These are phyloP conservation scores for Ophiocordyceps camponoti-floridani DNA, from an alignment of 2,329 filamentous ascomycete species.

Conservation along the genomic window DNA sequence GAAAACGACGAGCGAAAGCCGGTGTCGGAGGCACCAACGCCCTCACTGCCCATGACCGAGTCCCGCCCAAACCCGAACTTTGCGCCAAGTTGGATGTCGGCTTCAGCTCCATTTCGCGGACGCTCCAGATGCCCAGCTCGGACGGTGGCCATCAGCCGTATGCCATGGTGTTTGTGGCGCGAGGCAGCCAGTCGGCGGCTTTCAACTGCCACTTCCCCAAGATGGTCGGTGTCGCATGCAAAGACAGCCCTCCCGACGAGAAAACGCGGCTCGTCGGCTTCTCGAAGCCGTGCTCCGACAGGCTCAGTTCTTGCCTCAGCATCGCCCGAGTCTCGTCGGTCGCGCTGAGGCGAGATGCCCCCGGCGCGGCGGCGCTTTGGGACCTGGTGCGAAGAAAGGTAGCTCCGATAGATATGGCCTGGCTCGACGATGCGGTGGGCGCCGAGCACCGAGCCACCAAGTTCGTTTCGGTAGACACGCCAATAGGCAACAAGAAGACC, in stretches of 20 bases:
- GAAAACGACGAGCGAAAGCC: slow-evolving; percentile 27
- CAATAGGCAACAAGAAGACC: slow-evolving; percentile 13
- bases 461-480: slow-evolving; percentile 17
- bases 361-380: slow-evolving; percentile 36
- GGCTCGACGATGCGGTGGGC: slow-evolving; percentile 20
- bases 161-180: slow-evolving; percentile 37
- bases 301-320: slow-evolving; percentile 36
- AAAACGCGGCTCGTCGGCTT: slow-evolving; percentile 43
- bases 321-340: slow-evolving; percentile 48
- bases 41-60: background rate
- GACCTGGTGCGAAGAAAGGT: slow-evolving; percentile 37
- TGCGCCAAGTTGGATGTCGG: slow-evolving; percentile 43
- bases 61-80: slow-evolving; percentile 27
- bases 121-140: slow-evolving; percentile 25
- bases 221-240: slow-evolving; percentile 32
- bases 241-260: slow-evolving; percentile 15
- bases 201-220: slow-evolving; percentile 43
- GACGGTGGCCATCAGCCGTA: slow-evolving; percentile 14
- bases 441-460: slow-evolving; percentile 13
- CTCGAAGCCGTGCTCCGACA: slow-evolving; percentile 38
- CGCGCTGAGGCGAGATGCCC: slow-evolving; percentile 37
- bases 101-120: slow-evolving; percentile 42
- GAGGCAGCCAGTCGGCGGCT: slow-evolving; percentile 35
- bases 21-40: background rate
- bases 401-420: slow-evolving; percentile 30